Evolutionary conservation across 129 eudicot species (phyloP), one percentile per base, ranked within the genome.

Genomic region (Artemisia tridentata): DNA sequence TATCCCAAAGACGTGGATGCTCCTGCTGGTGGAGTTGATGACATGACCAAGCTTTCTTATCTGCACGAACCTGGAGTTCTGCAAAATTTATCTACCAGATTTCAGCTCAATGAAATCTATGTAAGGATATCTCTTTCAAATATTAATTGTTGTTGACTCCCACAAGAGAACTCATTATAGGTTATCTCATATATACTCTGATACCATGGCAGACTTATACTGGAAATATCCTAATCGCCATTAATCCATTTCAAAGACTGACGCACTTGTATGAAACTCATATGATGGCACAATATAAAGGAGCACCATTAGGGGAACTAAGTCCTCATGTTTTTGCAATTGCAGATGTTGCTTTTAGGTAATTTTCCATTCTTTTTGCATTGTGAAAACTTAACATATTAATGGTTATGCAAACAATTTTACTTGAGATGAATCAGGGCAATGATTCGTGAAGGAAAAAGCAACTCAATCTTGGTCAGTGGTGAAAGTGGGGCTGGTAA

Each of bases 401-500:
- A 27, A 29, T 68, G 38, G 56, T 76, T 58, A 49, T 72, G 67
- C 71, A 83, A 80, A 53, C 80, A 56, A 54, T 71, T 49, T 74
- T 64, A 77, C 75, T 68, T 79, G 78, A 80, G 75, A 73, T 84
- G 84, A 75, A 72, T 72, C 80, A 95, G 99, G 97, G 93, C 87
- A 56, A 95, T 95, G 99, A 59, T 87, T 56, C 82, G 86, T 75
- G 99, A 95, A 78, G 96, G 93, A 21, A 88, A 87, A 82, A 90
- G 99, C 85, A 95, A 95, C 80, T 85, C 99, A 46, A 95, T 95
- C 47, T 67, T 95, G 83, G 99, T 95, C 15, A 95, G 99, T 51
- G 99, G 99, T 72, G 99, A 95, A 86, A 95, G 99, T 72, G 99
- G 97, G 61, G 96, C 99, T 23, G 99, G 99, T 64, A 95, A 95